A percentile compares a stretch with the other conserved stretches of the same genome.
phyloP scores from a whole-genome alignment of 257 asterid species.

The Petrea volubilis region DNA sequence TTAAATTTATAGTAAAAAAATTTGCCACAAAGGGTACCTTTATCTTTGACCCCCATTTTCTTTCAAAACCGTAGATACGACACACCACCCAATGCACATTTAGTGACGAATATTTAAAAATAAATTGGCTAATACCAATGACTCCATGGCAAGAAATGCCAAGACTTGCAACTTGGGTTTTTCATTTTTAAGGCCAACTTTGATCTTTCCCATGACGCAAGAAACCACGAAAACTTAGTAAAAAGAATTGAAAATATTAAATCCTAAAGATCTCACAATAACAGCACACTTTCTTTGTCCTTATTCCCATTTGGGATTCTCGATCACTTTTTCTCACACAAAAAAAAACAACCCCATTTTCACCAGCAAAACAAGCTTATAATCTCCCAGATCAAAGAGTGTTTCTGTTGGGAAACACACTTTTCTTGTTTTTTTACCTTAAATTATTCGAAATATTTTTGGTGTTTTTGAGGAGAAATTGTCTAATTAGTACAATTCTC shows the following conservation, averaged over 20 bases:
- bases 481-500: neutral
- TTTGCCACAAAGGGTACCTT: neutral
- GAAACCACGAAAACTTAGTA: neutral
- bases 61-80: neutral
- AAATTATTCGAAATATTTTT: no score
- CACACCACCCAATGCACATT: neutral
- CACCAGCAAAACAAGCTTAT: conserved; percentile 14
- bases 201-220: neutral
- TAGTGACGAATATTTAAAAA: neutral
- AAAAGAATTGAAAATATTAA: neutral
- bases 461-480: neutral
- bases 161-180: neutral
- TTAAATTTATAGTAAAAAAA: no score
- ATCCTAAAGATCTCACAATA: no score
- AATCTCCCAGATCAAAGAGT: conserved; percentile 35
- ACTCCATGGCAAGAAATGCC: neutral
- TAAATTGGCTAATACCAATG: neutral
- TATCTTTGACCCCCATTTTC: neutral
- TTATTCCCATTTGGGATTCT: conserved; percentile 29
- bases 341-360: neutral
- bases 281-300: conserved; percentile 14
- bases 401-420: conserved; percentile 31
- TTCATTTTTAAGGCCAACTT: neutral
- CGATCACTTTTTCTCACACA: conserved; percentile 7
- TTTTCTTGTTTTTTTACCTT: neutral